These are phyloP conservation scores for Nyssa sinensis DNA, from an alignment of 148 eudicot genomes.

Conservation along the genomic window DNA sequence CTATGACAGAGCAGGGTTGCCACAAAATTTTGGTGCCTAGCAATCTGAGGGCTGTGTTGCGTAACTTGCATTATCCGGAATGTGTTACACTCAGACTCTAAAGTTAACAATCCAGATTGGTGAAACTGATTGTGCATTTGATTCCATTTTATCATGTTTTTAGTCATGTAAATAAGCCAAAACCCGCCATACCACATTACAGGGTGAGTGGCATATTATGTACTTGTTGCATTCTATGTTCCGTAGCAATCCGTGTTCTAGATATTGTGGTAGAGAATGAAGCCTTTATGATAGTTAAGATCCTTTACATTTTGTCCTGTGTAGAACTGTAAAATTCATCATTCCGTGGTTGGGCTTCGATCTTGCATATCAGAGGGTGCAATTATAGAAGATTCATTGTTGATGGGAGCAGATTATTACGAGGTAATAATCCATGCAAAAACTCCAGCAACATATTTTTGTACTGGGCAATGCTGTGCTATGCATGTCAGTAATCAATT, in stretches of 20 bases:
- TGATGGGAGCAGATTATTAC: constrained; percentile 99
- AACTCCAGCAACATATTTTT: background rate
- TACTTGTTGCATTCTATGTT: background rate
- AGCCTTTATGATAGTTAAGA: background rate
- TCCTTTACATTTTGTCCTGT: constrained; percentile 4
- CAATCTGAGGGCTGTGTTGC: too few relatives aligned
- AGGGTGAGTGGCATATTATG: background rate
- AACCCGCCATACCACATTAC: background rate
- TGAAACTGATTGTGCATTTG: background rate
- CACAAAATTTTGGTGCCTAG: too few relatives aligned
- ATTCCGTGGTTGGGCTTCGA: constrained; percentile 91
- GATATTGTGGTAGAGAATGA: background rate
- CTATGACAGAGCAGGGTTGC: too few relatives aligned
- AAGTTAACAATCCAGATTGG: background rate
- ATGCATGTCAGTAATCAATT: too few relatives aligned
- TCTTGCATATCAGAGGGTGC: constrained; percentile 96
- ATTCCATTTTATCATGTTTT: background rate
- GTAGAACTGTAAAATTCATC: constrained; percentile 95
- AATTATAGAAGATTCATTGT: constrained; percentile 79
- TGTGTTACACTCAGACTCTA: too few relatives aligned
- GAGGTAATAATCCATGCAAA: constrained; percentile 47
- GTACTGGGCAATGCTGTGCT: background rate
- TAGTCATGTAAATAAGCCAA: background rate
- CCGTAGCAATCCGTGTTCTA: background rate
- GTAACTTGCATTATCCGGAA: too few relatives aligned